These are phyloP conservation scores for Oryza rufipogon DNA, from an alignment of 176 grass and related monocot species.

Conservation along the genomic window DNA sequence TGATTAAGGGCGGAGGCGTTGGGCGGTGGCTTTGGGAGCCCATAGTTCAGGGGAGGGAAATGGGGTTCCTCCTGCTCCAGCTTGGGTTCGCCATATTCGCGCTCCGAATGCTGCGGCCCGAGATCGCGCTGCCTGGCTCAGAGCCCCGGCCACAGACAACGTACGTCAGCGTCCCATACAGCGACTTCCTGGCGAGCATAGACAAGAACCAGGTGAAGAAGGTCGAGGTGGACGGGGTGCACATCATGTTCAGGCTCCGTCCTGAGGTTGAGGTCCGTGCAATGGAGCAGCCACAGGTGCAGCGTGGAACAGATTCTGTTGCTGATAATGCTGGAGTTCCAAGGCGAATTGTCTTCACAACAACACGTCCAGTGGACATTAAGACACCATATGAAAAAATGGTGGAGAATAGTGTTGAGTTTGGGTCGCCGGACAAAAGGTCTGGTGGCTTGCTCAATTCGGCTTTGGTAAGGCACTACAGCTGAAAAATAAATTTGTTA, in stretches of 20 bases:
- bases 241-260: slow-evolving; percentile 85
- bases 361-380: slow-evolving; percentile 83
- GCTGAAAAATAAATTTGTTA: not conserved
- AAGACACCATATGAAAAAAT: slow-evolving; percentile 99
- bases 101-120: slow-evolving; percentile 78
- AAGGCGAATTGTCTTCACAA: slow-evolving; percentile 77
- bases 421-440: slow-evolving; percentile 90
- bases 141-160: slow-evolving; percentile 74
- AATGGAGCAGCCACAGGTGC: slow-evolving; percentile 28
- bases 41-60: slow-evolving; percentile 80
- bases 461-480: slow-evolving; percentile 67
- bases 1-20: slow-evolving; percentile 50
- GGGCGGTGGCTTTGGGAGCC: slow-evolving; percentile 90
- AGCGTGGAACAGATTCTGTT: slow-evolving; percentile 50
- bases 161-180: slow-evolving; percentile 76
- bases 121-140: slow-evolving; percentile 67
- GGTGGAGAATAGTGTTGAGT: slow-evolving; percentile 93
- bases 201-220: slow-evolving; percentile 90
- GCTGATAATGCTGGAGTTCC: slow-evolving; percentile 52
- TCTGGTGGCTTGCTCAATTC: slow-evolving; percentile 90
- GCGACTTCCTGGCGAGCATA: slow-evolving; percentile 90
- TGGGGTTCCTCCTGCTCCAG: slow-evolving; percentile 89
- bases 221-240: slow-evolving; percentile 96
- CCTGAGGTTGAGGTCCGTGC: slow-evolving; percentile 47
- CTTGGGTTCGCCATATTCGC: slow-evolving; percentile 87